A percentile compares a stretch with the other conserved stretches of the same genome.
These are phyloP conservation scores for Xylaria sp. DNA, from an alignment of 2,329 filamentous ascomycete genomes.

Conservation along the genomic window DNA sequence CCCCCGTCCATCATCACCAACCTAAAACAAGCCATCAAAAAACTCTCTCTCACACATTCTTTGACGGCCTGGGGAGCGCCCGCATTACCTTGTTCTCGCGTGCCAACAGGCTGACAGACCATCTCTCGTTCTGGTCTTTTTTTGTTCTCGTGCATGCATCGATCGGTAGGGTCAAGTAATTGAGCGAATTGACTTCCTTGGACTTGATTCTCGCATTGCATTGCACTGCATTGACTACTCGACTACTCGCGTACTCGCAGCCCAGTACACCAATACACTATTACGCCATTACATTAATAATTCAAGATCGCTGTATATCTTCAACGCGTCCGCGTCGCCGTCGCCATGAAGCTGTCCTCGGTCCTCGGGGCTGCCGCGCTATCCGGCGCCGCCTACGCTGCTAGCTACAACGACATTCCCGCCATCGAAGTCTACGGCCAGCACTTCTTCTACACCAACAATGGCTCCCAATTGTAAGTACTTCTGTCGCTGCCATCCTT, in stretches of 20 bases:
- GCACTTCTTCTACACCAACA: conserved; percentile 56
- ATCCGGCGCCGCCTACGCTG: conserved; percentile 42
- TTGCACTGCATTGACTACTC: not conserved
- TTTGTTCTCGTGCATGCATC: not conserved
- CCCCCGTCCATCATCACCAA: not conserved
- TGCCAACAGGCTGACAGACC: conserved; percentile 16
- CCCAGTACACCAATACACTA: too few relatives aligned
- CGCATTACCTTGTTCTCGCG: conserved; percentile 4
- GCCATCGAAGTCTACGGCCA: conserved; percentile 48
- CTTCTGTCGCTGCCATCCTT: not conserved
- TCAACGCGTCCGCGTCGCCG: not conserved
- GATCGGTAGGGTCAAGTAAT: not conserved
- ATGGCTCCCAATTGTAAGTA: conserved; percentile 74
- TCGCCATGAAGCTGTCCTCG: conserved; percentile 46
- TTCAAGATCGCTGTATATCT: conserved; percentile 1
- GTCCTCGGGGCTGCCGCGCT: conserved; percentile 43
- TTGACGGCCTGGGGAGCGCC: conserved; percentile 20
- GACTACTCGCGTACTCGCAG: conserved; percentile 13
- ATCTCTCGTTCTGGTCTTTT: conserved; percentile 34
- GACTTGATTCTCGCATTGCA: conserved; percentile 4
- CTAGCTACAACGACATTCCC: conserved; percentile 47
- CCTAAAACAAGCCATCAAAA: not conserved
- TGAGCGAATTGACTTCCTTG: conserved; percentile 19
- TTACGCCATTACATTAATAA: conserved; percentile 3
- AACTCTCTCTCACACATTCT: conserved; percentile 21